Base-by-base conservation (phyloP, 129 eudicot genomes). In the Lactuca sativa region DNA sequence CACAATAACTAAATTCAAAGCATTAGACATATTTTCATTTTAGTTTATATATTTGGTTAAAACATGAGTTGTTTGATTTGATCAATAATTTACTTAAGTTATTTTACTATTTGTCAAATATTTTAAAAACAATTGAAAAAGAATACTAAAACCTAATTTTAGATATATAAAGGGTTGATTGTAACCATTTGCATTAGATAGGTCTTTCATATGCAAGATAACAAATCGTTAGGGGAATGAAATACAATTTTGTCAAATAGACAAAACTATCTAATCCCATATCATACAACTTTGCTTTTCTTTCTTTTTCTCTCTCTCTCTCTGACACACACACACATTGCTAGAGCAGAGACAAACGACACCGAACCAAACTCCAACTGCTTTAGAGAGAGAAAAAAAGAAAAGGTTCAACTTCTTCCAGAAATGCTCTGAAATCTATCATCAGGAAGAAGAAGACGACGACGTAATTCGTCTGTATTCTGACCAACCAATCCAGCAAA, bases 201-300 rank as follows among this genome's bases (percentile, higher is more conserved):
- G 52, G 55, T 62, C 62, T 41, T 21, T 1, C 16, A 13, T 37
- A 1, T 21, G 31, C 54, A 72, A 62, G 5, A 49, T 13, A 51
- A 18, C 9, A 62, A 51, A 7, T 13, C 2, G 3, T 12, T 2
- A 62, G 6, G 55, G 69, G 33, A 9, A 52, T 4, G 9, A 44
- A 14, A 10, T 59, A 34, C 75, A 59, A 71, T 8, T 30, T 43
- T 71, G 9, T 16, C 67, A 59, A 47, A 70, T 30, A 7, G 36
- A 7, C n/a, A 17, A 15, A 71, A 71, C 76, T 60, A 64, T 64
- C 68, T 17, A 41, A 63, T 51, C 58, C 58, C 31, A 66, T 51
- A 59, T 61, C 7, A 38, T 73, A 73, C 63, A 9, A 62, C 77
- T 64, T 64, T 64, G 66, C 78, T 73, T 56, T 66, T 55, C 63